Evolutionary conservation across 176 grass and related monocot species (phyloP).

Genomic region (Luzula sylvatica): DNA sequence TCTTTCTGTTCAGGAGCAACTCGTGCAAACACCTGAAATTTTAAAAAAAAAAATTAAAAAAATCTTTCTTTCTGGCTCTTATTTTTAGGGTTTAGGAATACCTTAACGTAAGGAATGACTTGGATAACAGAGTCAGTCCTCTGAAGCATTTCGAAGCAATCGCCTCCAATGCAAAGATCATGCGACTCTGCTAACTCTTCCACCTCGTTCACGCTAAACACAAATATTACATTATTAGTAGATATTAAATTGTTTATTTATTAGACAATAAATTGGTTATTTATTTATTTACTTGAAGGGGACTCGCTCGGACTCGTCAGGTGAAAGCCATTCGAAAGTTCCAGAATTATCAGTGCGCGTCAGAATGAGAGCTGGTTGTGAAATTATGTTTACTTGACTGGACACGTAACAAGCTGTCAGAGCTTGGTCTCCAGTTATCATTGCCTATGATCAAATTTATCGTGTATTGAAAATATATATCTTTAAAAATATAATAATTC

Average conservation of each 20-base stretch:
- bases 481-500: slow-evolving; percentile 15
- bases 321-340: slow-evolving; percentile 80
- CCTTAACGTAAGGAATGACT: slow-evolving; percentile 96
- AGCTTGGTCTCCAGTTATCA: slow-evolving; percentile 98
- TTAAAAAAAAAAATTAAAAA: background rate
- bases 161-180: slow-evolving; percentile 91
- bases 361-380: slow-evolving; percentile 74
- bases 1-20: slow-evolving; percentile 99
- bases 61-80: background rate
- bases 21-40: slow-evolving; percentile 86
- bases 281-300: slow-evolving; percentile 44
- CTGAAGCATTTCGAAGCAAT: slow-evolving; percentile 98
- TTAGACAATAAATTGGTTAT: too few relatives aligned
- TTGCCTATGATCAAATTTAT: slow-evolving; percentile 47
- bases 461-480: slow-evolving; percentile 14
- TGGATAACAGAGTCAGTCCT: slow-evolving; percentile 63
- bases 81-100: slow-evolving; percentile 1
- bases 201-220: slow-evolving; percentile 56
- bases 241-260: background rate
- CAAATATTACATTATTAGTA: slow-evolving; percentile 4
- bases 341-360: slow-evolving; percentile 37
- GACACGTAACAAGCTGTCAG: slow-evolving; percentile 96
- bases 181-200: slow-evolving; percentile 57
- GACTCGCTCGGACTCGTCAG: slow-evolving; percentile 81
- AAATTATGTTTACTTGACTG: slow-evolving; percentile 87